These are phyloP conservation scores for Rhizopogon sp. DNA, from an alignment of 768 basidiomycete species.

Conservation along the genomic window DNA sequence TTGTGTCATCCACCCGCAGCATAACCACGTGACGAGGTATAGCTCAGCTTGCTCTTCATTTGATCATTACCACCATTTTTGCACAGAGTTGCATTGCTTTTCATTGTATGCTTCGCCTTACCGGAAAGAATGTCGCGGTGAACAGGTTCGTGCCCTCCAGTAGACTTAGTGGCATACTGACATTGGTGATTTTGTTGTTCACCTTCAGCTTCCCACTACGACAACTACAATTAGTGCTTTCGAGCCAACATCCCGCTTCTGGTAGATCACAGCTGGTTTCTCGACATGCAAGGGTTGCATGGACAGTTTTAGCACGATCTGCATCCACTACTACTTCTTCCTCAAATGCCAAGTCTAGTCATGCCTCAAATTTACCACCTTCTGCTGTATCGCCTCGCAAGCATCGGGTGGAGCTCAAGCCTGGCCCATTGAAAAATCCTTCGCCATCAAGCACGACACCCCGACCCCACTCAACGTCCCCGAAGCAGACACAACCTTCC, in stretches of 20 bases:
- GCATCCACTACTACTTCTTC: conserved; percentile 24
- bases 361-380: conserved; percentile 20
- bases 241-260: conserved; percentile 4
- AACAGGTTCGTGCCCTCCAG: conserved; percentile 26
- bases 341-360: conserved; percentile 7
- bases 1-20: neutral
- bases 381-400: conserved; percentile 24
- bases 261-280: neutral
- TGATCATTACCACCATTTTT: neutral
- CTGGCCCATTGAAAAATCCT: conserved; percentile 51
- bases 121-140: conserved; percentile 32
- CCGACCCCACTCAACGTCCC: conserved; percentile 17
- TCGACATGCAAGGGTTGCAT: neutral
- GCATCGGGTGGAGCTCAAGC: conserved; percentile 55
- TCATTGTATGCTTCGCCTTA: conserved; percentile 35
- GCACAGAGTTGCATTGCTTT: conserved; percentile 1
- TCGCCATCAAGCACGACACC: conserved; percentile 17
- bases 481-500: conserved; percentile 21
- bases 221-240: neutral
- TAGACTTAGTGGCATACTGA: neutral
- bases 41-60: neutral
- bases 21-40: neutral
- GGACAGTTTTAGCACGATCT: neutral
- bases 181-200: neutral
- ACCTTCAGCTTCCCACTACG: neutral